phyloP scores from a whole-genome alignment of 169 alveolate species.

The Plasmodium coatneyi region DNA sequence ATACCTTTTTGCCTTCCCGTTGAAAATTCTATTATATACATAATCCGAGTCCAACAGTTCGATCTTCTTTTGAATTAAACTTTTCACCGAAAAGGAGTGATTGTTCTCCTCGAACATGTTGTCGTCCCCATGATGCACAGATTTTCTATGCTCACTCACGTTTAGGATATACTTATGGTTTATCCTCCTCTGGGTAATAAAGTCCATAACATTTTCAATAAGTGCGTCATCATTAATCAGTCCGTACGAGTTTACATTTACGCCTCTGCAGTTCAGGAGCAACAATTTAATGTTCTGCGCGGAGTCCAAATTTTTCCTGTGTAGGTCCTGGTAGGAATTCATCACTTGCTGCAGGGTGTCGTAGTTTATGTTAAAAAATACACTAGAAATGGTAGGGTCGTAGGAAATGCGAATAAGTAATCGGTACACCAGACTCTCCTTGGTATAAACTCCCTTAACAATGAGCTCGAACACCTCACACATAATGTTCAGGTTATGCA shows the following conservation, averaged over 20 bases:
- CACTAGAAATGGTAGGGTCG: conserved; percentile 18
- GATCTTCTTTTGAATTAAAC: conserved; percentile 37
- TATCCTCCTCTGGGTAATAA: conserved; percentile 8
- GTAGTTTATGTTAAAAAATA: conserved; percentile 19
- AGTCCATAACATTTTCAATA: conserved; percentile 69
- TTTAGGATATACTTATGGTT: conserved; percentile 37
- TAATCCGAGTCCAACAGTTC: conserved; percentile 52
- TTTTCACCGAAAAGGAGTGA: conserved; percentile 2
- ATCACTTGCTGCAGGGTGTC: conserved; percentile 2
- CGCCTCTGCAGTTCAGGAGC: neutral
- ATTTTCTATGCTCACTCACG: neutral
- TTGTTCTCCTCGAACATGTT: conserved; percentile 10
- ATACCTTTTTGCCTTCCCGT: conserved; percentile 10
- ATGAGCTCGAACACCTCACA: conserved; percentile 58
- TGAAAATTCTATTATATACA: conserved; percentile 17
- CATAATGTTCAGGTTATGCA: conserved; percentile 20
- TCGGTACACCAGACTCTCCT: conserved; percentile 8
- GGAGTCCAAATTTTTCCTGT: conserved; percentile 16
- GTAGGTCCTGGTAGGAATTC: neutral
- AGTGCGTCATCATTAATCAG: conserved; percentile 66
- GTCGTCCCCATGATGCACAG: neutral
- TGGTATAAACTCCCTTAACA: conserved; percentile 29
- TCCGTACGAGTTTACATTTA: neutral
- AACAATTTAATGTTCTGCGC: neutral
- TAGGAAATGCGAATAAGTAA: conserved; percentile 19